phyloP scores from a whole-genome alignment of 306 rosid species.

The Fagus crenata region DNA sequence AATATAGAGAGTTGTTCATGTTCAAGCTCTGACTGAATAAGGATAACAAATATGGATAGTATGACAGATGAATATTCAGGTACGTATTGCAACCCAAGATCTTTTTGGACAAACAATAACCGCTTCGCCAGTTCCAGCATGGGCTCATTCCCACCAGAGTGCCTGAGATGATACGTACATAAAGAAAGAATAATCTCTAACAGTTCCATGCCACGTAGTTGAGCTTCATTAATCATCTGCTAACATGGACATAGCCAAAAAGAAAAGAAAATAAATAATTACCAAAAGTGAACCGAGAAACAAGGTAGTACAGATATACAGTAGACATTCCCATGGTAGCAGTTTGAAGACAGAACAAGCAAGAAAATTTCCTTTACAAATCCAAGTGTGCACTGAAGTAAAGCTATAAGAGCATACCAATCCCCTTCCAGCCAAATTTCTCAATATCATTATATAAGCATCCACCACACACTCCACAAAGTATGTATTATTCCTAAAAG shows the following conservation, averaged over 20 bases:
- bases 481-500: conserved; percentile 54
- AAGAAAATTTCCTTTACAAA: neutral
- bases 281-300: conserved; percentile 18
- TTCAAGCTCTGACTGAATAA: conserved; percentile 75
- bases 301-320: neutral
- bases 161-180: conserved; percentile 50
- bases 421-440: conserved; percentile 53
- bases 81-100: conserved; percentile 67
- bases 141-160: conserved; percentile 55
- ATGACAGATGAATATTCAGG: conserved; percentile 52
- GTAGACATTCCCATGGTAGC: neutral
- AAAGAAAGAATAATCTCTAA: conserved; percentile 58
- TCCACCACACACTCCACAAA: conserved; percentile 62
- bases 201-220: conserved; percentile 64
- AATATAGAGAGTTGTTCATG: conserved; percentile 73
- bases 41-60: conserved; percentile 57
- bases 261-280: conserved; percentile 6
- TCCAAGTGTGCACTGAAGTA: neutral
- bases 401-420: conserved; percentile 48
- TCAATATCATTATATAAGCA: conserved; percentile 63
- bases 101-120: conserved; percentile 65
- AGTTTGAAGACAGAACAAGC: neutral
- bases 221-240: conserved; percentile 69
- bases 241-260: conserved; percentile 28
- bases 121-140: conserved; percentile 62